Evolutionary conservation across 2,329 filamentous ascomycete genomes (phyloP), one percentile per base, ranked within the genome.

Genomic region (Daldinia eschscholtzii): DNA sequence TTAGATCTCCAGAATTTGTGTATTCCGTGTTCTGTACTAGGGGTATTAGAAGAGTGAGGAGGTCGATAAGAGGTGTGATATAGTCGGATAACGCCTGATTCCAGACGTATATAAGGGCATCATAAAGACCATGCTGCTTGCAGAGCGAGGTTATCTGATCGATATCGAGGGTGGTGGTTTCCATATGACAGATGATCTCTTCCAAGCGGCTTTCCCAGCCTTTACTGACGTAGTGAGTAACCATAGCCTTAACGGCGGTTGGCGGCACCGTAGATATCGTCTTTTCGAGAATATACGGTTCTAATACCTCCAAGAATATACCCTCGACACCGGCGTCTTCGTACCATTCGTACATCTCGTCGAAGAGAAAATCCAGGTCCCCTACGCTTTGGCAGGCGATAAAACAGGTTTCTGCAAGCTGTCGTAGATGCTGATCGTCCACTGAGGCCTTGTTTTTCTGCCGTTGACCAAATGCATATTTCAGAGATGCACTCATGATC

Each of bases 61-160:
- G 86, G 68, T 98, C 94, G 73, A 93, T 91, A 64, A 98, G 84
- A 1, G 96, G 95, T 1, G 94, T 97, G 69, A 98, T 90, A 75
- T 97, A 98, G 79, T 99, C 97, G 69, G 85, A 84, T 30, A 99
- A 83, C 2, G 93, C 94, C 79, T 93, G 91, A 68, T 97, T 98
- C 96, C 96, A 99, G 62, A 99, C 92, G 78, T 98, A 98, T 48
- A 97, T 94, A 64, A 98, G 87, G 1, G 96, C 97, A 80, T 99
- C 97, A 77, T 98, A 99, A 3, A 99, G 86, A 72, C 92, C 89
- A 79, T 98, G 91, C 77, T 95, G 91, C 79, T 96, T 97, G 85
- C 96, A 99, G 26, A 99, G 84, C 12, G 88, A 87, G 0, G 95
- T 98, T 65, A 97, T 89, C 79, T 98, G 93, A 78, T 99, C 95